A percentile compares a stretch with the other conserved stretches of the same genome.
phyloP scores from a whole-genome alignment of 2,329 filamentous ascomycete genomes.

The Fusarium dlaminii region DNA sequence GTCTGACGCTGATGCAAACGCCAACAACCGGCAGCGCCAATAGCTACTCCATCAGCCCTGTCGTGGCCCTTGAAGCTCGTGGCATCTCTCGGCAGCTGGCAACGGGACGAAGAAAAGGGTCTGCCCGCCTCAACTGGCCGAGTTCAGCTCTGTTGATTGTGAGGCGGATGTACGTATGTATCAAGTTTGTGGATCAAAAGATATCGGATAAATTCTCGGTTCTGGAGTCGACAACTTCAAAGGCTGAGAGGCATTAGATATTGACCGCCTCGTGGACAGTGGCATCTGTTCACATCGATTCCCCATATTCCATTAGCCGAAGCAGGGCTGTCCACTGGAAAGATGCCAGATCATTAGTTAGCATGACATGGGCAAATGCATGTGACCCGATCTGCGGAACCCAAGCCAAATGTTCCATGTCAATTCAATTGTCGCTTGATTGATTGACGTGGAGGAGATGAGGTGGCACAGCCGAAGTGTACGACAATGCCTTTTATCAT shows the following conservation, averaged over 20 bases:
- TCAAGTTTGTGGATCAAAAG: conserved; percentile 21
- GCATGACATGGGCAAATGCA: conserved; percentile 35
- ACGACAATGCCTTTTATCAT: neutral
- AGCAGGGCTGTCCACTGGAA: conserved; percentile 32
- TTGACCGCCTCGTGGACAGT: conserved; percentile 23
- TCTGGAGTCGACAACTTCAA: conserved; percentile 7
- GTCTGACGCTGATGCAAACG: conserved; percentile 41
- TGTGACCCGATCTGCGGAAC: conserved; percentile 41
- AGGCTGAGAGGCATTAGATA: conserved; percentile 6
- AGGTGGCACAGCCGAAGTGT: conserved; percentile 25
- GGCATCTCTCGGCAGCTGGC: conserved; percentile 35
- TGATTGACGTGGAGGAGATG: conserved; percentile 23
- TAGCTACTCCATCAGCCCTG: conserved; percentile 34
- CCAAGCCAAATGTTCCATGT: neutral
- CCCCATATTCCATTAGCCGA: conserved; percentile 21
- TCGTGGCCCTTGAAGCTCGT: conserved; percentile 33
- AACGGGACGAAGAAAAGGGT: conserved; percentile 30
- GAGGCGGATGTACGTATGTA: conserved; percentile 30
- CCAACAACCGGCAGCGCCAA: conserved; percentile 29
- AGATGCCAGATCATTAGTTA: conserved; percentile 34
- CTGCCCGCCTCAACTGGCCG: conserved; percentile 25
- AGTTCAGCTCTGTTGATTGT: conserved; percentile 37
- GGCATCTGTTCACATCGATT: conserved; percentile 18
- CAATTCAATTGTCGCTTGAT: conserved; percentile 1
- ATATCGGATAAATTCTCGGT: conserved; percentile 17